A percentile compares a stretch with the other conserved stretches of the same genome.
phyloP scores from a whole-genome alignment of 2,329 filamentous ascomycete genomes.

The Penicillium sclerotiorum region DNA sequence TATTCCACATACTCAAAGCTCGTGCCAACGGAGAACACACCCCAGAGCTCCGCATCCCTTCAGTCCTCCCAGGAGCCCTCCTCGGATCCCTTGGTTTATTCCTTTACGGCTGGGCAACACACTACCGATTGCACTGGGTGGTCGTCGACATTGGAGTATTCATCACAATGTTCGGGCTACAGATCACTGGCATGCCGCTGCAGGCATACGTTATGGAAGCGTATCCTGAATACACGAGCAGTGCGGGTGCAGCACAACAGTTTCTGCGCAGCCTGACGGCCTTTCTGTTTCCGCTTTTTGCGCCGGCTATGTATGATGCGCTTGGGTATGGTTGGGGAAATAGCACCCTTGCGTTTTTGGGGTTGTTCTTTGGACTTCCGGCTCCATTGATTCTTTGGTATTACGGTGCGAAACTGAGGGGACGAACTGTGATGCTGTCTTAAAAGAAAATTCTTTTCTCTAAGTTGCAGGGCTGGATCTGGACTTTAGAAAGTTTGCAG shows the following conservation, averaged over 20 bases:
- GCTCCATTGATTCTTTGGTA: conserved; percentile 51
- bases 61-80: conserved; percentile 55
- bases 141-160: conserved; percentile 49
- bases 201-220: conserved; percentile 37
- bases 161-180: conserved; percentile 44
- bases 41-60: conserved; percentile 60
- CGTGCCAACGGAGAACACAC: conserved; percentile 24
- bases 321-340: conserved; percentile 46
- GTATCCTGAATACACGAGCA: conserved; percentile 53
- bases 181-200: conserved; percentile 20
- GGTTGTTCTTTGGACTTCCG: conserved; percentile 36
- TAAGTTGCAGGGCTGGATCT: not conserved
- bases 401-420: conserved; percentile 46
- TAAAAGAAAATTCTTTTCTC: not conserved
- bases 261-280: conserved; percentile 51
- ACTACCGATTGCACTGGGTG: conserved; percentile 49
- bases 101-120: conserved; percentile 55
- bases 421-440: not conserved
- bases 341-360: conserved; percentile 45
- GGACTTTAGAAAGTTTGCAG: not conserved
- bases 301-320: conserved; percentile 43
- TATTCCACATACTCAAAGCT: conserved; percentile 38
- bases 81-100: conserved; percentile 52
- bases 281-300: conserved; percentile 56
- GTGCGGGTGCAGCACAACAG: conserved; percentile 51